Conservation (phyloP, 768 basidiomycete genomes). For the Leccinum incarnatum region DNA sequence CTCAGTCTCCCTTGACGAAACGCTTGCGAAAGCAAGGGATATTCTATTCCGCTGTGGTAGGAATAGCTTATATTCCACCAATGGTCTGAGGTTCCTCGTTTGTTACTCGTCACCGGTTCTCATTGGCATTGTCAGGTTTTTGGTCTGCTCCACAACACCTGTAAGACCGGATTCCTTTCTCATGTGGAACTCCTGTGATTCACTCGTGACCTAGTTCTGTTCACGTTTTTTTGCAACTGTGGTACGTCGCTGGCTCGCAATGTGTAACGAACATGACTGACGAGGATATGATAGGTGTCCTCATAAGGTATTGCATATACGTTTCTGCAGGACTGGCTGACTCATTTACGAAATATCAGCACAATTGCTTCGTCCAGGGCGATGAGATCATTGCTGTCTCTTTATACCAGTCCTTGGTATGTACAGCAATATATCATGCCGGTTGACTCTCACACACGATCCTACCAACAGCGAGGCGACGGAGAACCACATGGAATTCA, state of each 20-base stretch:
- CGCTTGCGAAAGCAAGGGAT: constrained; percentile 19
- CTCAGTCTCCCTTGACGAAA: constrained; percentile 13
- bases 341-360: neutral
- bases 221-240: neutral
- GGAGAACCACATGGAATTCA: constrained; percentile 1
- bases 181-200: neutral
- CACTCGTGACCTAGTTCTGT: neutral
- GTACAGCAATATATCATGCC: constrained; percentile 2
- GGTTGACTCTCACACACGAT: neutral
- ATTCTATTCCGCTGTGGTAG: constrained; percentile 12
- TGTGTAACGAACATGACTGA: constrained; percentile 4
- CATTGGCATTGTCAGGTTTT: constrained; percentile 5
- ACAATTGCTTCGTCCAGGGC: constrained; percentile 13
- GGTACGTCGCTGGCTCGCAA: constrained; percentile 6
- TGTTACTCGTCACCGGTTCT: neutral
- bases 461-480: neutral
- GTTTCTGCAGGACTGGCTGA: neutral
- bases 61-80: constrained; percentile 13
- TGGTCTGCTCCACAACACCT: neutral
- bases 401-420: constrained; percentile 1
- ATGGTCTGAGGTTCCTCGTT: neutral
- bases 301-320: constrained; percentile 8
- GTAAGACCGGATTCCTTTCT: constrained; percentile 6
- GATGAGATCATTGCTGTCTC: constrained; percentile 6
- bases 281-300: neutral